Percentiles rank a stretch among this genome's conserved stretches.
phyloP scores from a whole-genome alignment of 2,329 filamentous ascomycete species.

The Nemania diffusa region DNA sequence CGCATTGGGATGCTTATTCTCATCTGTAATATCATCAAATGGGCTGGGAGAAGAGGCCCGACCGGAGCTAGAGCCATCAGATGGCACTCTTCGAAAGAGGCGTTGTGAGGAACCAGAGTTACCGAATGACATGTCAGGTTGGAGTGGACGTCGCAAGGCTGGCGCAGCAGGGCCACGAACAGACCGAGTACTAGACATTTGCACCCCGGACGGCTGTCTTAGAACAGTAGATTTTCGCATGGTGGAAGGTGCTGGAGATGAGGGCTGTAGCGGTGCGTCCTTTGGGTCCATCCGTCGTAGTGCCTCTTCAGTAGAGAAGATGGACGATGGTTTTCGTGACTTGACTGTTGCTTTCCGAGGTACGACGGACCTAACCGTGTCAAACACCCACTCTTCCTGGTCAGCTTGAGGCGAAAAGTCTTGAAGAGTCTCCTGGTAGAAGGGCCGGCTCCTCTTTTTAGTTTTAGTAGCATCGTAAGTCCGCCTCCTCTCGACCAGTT shows the following conservation, averaged over 20 bases:
- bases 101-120: constrained; percentile 93
- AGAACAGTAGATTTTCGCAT: constrained; percentile 69
- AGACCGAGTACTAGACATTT: constrained; percentile 54
- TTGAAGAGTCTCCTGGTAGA: constrained; percentile 92
- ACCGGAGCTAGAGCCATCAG: constrained; percentile 67
- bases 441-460: constrained; percentile 76
- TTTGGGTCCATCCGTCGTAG: constrained; percentile 70
- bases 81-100: constrained; percentile 86
- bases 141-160: constrained; percentile 78
- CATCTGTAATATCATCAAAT: constrained; percentile 61
- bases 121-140: constrained; percentile 91
- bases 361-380: constrained; percentile 83
- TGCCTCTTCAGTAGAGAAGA: constrained; percentile 68
- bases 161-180: constrained; percentile 51
- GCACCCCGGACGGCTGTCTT: constrained; percentile 57
- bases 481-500: constrained; percentile 84
- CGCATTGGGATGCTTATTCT: constrained; percentile 70
- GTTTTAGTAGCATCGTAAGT: constrained; percentile 81
- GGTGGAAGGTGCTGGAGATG: constrained; percentile 64
- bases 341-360: constrained; percentile 65
- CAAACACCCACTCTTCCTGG: constrained; percentile 93
- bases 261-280: constrained; percentile 67
- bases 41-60: constrained; percentile 54
- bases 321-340: constrained; percentile 66
- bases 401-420: constrained; percentile 74